Conservation (phyloP, 441 rosid species). For the Pelargonium fulgidum region DNA sequence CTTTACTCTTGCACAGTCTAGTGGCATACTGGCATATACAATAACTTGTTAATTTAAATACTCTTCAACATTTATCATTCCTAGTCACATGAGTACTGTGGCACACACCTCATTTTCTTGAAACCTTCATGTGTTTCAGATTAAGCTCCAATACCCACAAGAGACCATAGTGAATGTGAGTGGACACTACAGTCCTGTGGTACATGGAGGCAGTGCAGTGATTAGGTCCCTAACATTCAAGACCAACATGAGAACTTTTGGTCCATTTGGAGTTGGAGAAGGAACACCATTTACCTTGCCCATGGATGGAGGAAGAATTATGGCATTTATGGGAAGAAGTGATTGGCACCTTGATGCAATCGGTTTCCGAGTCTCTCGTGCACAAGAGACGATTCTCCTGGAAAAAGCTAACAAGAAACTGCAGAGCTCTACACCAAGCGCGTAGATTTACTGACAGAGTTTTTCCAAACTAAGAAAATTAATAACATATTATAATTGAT, state of each 20-base stretch:
- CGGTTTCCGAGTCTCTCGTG: constrained; percentile 45
- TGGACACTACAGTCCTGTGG: constrained; percentile 53
- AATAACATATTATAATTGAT: neutral
- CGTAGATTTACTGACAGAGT: neutral
- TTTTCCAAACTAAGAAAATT: neutral
- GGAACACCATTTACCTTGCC: constrained; percentile 62
- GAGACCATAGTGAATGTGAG: constrained; percentile 52
- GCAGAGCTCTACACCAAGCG: constrained; percentile 36
- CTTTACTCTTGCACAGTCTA: too few species aligned
- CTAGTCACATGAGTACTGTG: too few species aligned
- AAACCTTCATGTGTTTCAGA: constrained; percentile 29
- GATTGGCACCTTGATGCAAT: constrained; percentile 70
- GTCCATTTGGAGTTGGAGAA: constrained; percentile 61
- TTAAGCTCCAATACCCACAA: constrained; percentile 62
- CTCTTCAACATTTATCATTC: too few species aligned
- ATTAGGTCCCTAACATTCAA: constrained; percentile 59
- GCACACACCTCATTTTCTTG: neutral
- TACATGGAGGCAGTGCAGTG: constrained; percentile 46
- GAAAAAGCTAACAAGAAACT: constrained; percentile 41
- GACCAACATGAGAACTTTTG: constrained; percentile 52
- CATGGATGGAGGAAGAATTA: constrained; percentile 45
- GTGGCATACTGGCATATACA: too few species aligned
- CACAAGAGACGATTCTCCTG: constrained; percentile 39
- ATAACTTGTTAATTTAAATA: too few species aligned
- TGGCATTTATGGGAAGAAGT: constrained; percentile 60